A percentile compares a stretch with the other conserved stretches of the same genome.
These are phyloP conservation scores for Spathaspora hagerdaliae DNA, from an alignment of 805 yeast genomes.

Conservation along the genomic window DNA sequence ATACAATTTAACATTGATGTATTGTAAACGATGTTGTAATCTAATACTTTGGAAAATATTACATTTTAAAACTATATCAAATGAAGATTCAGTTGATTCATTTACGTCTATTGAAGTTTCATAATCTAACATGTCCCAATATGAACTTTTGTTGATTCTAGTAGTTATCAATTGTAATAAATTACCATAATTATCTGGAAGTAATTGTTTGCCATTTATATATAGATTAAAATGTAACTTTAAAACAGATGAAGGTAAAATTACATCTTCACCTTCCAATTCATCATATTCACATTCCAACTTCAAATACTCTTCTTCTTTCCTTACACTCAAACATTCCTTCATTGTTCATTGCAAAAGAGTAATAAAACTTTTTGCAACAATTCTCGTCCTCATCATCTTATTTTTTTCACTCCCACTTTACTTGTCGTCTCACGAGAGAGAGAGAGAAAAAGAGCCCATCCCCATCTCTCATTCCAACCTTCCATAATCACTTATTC, in stretches of 20 bases:
- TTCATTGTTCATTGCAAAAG: neutral
- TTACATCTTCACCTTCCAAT: neutral
- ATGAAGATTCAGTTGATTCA: slow-evolving; percentile 1
- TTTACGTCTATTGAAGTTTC: slow-evolving; percentile 5
- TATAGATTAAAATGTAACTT: slow-evolving; percentile 6
- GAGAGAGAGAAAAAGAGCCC: too few species aligned
- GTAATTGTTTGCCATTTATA: slow-evolving; percentile 9
- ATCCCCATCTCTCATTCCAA: too few species aligned
- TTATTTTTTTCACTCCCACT: too few species aligned
- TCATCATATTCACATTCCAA: slow-evolving; percentile 3
- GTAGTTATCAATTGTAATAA: slow-evolving; percentile 11
- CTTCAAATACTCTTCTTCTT: slow-evolving; percentile 5
- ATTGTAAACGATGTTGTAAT: neutral
- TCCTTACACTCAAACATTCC: slow-evolving; percentile 4
- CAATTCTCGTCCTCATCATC: too few species aligned
- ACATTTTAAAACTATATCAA: slow-evolving; percentile 8
- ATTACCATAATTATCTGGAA: slow-evolving; percentile 4
- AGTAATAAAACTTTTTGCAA: too few species aligned
- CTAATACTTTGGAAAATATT: slow-evolving; percentile 2
- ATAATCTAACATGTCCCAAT: slow-evolving; percentile 11
- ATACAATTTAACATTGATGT: slow-evolving; percentile 6
- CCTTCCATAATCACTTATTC: too few species aligned
- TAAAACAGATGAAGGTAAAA: neutral
- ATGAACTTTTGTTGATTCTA: neutral
- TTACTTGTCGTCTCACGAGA: too few species aligned